Conservation (phyloP, 257 asterid genomes). For the Cruciata laevipes region DNA sequence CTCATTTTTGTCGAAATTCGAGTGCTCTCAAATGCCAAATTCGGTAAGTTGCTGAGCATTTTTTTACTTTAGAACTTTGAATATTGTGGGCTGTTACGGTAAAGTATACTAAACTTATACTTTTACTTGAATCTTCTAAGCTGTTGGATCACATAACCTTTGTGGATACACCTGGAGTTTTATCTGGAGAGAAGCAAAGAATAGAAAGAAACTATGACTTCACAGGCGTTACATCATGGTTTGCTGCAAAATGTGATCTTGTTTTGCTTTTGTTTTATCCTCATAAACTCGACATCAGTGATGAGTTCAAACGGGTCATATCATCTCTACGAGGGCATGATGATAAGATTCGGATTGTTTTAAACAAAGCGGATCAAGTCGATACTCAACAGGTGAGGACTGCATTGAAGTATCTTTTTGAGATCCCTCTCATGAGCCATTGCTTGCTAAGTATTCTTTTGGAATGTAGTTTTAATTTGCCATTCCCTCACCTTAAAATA, state of each 20-base stretch:
- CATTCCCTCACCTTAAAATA: conserved; percentile 8
- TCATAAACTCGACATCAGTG: conserved; percentile 95
- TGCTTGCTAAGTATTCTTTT: conserved; percentile 9
- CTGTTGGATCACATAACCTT: conserved; percentile 89
- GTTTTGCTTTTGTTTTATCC: conserved; percentile 86
- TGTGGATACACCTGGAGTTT: conserved; percentile 94
- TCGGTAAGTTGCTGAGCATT: conserved; percentile 51
- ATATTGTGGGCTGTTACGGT: neutral
- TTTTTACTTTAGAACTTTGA: neutral
- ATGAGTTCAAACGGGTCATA: conserved; percentile 87
- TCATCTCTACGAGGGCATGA: conserved; percentile 91
- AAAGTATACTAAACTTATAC: neutral
- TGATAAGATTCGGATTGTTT: conserved; percentile 90
- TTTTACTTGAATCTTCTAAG: conserved; percentile 31
- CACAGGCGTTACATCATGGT: conserved; percentile 97
- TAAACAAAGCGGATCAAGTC: conserved; percentile 95
- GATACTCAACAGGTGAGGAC: conserved; percentile 80
- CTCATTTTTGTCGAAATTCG: conserved; percentile 84
- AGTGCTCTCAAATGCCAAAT: conserved; percentile 98
- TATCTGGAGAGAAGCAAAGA: conserved; percentile 94
- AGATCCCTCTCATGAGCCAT: neutral
- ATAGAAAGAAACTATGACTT: conserved; percentile 94
- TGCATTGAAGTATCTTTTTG: conserved; percentile 6
- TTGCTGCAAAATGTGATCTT: conserved; percentile 89
- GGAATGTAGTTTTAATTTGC: conserved; percentile 1